These are phyloP conservation scores for Mycena galopus DNA, from an alignment of 768 basidiomycete species.

Conservation along the genomic window DNA sequence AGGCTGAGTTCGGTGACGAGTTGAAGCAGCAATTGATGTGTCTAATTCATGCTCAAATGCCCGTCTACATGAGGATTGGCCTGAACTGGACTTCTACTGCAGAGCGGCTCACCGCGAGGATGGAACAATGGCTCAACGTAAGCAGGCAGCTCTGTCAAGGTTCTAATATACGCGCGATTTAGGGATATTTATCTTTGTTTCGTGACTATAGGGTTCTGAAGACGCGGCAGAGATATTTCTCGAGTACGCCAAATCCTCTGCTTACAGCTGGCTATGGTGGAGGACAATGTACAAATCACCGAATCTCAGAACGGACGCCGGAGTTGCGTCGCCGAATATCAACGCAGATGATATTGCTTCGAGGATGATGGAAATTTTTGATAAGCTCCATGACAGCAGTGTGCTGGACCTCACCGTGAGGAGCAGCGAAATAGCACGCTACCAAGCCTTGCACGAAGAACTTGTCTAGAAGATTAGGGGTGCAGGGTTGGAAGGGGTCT, in stretches of 20 bases:
- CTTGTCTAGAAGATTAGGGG: neutral
- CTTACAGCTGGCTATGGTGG: neutral
- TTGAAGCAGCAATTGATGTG: constrained; percentile 2
- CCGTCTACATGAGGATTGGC: neutral
- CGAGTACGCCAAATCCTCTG: neutral
- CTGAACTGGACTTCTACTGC: neutral
- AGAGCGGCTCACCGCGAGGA: neutral
- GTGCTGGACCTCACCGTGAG: neutral
- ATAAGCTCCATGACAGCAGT: neutral
- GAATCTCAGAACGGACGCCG: constrained; percentile 3
- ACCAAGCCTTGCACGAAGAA: neutral
- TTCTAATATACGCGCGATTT: neutral
- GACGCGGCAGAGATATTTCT: constrained; percentile 1
- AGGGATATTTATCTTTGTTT: neutral
- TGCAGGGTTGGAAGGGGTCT: neutral
- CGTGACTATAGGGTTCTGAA: neutral
- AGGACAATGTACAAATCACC: neutral
- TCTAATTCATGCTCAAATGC: neutral
- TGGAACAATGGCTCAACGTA: constrained; percentile 1
- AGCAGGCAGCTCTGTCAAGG: neutral
- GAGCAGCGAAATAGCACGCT: constrained; percentile 6
- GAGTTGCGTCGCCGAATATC: neutral
- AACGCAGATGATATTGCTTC: neutral
- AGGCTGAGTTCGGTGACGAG: neutral
- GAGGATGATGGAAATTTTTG: neutral